phyloP scores from a whole-genome alignment of 106 monocot genomes.

The Chionographis japonica region DNA sequence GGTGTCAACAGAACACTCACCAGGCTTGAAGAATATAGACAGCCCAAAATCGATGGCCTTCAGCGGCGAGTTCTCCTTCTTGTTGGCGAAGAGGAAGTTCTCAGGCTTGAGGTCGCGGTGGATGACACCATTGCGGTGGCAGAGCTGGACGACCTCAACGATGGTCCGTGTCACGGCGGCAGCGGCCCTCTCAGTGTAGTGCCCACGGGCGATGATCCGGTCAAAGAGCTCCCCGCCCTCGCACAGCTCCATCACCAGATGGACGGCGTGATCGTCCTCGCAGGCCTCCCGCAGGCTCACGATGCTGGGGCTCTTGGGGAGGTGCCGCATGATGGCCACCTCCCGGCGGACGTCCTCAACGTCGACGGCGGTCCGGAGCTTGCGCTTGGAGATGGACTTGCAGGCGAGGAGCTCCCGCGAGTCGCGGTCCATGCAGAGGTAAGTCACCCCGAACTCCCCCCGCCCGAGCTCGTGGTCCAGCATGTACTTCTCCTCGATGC shows the following conservation, averaged over 20 bases:
- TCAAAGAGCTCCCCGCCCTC: constrained; percentile 98
- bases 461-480: constrained; percentile 76
- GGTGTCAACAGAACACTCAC: constrained; percentile 18
- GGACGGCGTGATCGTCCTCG: constrained; percentile 93
- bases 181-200: constrained; percentile 91
- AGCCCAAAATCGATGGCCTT: constrained; percentile 82
- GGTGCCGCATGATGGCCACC: constrained; percentile 97
- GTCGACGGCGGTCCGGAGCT: constrained; percentile 89
- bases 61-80: constrained; percentile 77
- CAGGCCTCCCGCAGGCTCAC: constrained; percentile 82
- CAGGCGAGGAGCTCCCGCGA: constrained; percentile 78
- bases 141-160: constrained; percentile 98
- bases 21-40: constrained; percentile 84
- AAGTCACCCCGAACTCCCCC: constrained; percentile 93
- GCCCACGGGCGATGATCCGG: constrained; percentile 90
- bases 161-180: constrained; percentile 76
- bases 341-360: constrained; percentile 94
- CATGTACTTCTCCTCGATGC: constrained; percentile 53
- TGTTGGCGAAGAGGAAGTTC: constrained; percentile 76
- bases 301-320: constrained; percentile 65
- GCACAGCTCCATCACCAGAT: constrained; percentile 98
- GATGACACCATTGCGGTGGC: constrained; percentile 72
- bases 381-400: constrained; percentile 98
- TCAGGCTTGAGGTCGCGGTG: constrained; percentile 82
- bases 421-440: constrained; percentile 79